These are phyloP conservation scores for Pyrenophora seminiperda DNA, from an alignment of 2,329 filamentous ascomycete genomes.

Conservation along the genomic window DNA sequence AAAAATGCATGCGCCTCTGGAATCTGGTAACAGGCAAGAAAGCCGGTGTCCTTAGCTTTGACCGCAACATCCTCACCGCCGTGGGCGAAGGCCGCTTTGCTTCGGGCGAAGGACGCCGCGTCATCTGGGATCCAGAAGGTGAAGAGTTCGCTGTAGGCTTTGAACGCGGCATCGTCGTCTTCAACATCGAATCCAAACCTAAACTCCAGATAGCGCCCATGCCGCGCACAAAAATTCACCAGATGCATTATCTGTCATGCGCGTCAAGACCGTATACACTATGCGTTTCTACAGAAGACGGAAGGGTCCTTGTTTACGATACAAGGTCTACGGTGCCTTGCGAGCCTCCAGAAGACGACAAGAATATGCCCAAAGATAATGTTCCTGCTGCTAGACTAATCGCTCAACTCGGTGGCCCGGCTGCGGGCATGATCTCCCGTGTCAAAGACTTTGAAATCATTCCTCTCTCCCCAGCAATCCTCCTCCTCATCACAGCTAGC, in stretches of 20 bases:
- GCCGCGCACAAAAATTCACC: slow-evolving; percentile 78
- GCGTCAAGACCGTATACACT: slow-evolving; percentile 63
- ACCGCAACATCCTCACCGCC: slow-evolving; percentile 70
- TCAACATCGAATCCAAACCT: slow-evolving; percentile 84
- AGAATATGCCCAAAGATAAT: slow-evolving; percentile 40
- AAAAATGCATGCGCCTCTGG: slow-evolving; percentile 92
- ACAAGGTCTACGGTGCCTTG: slow-evolving; percentile 60
- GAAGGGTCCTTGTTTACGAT: slow-evolving; percentile 81
- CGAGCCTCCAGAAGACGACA: slow-evolving; percentile 43
- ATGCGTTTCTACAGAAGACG: slow-evolving; percentile 87
- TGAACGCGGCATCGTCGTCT: slow-evolving; percentile 82
- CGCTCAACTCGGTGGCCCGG: slow-evolving; percentile 78
- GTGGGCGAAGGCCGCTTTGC: slow-evolving; percentile 77
- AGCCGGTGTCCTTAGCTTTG: slow-evolving; percentile 88
- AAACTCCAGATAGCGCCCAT: slow-evolving; percentile 73
- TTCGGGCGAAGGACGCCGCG: slow-evolving; percentile 79
- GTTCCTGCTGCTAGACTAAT: slow-evolving; percentile 66
- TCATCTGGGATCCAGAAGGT: slow-evolving; percentile 76
- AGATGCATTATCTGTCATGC: slow-evolving; percentile 71
- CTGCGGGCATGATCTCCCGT: slow-evolving; percentile 68
- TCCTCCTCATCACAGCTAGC: slow-evolving; percentile 71
- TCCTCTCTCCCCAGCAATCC: slow-evolving; percentile 48
- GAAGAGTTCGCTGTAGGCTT: slow-evolving; percentile 91
- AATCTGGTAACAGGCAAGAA: slow-evolving; percentile 97
- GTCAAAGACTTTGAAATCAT: slow-evolving; percentile 88